Base-by-base conservation (phyloP, 2,329 filamentous ascomycete species). In the Passalora sequoiae region DNA sequence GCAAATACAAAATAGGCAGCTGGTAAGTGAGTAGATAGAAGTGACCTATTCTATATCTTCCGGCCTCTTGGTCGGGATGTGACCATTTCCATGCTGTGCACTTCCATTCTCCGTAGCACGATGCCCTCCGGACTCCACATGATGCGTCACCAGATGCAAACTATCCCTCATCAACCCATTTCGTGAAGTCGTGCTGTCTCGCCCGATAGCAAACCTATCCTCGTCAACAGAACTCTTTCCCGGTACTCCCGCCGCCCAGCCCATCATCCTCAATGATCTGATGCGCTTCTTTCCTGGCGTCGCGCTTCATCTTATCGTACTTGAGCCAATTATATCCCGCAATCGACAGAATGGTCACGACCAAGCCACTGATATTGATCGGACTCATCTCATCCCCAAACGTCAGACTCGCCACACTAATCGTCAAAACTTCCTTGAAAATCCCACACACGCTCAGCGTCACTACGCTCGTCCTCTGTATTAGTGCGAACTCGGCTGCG, bases 401-500 rank as follows among this genome's bases (percentile, higher is more conserved):
- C 3, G 95, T 81, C 20, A 94, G 65, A 6, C 88, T 85, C 0
- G 91, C 91, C 1, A 88, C 89, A 29, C 80, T 83, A 59, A 98
- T 97, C 10, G 92, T 98, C 43, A 98, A 83, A 29, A 97, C 92
- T 69, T 98, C 92, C 66, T 98, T 98, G 75, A 98, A 97, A 50
- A 98, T 97, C 49, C 92, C 92, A 50, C 89, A 94, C 56, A 98
- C 96, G 39, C 86, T 94, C 33, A 98, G 76, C 0, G 92, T 97
- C 39, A 98, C 92, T 40, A 98, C 92, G 1, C 86, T 94, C 1
- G 91, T 97, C 36, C 92, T 86, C 71, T 96, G 85, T 54, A 98
- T 77, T 49, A 98, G 78, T 40, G 92, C 91, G 64, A 97, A 98
- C 67, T 98, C 92, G 41, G 87, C 89, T 0, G 89, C 81, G 13